Evolutionary conservation across 1,139 yeast species (phyloP), one percentile per base, ranked within the genome.

Genomic region (Zygosaccharomyces pseudobailii): DNA sequence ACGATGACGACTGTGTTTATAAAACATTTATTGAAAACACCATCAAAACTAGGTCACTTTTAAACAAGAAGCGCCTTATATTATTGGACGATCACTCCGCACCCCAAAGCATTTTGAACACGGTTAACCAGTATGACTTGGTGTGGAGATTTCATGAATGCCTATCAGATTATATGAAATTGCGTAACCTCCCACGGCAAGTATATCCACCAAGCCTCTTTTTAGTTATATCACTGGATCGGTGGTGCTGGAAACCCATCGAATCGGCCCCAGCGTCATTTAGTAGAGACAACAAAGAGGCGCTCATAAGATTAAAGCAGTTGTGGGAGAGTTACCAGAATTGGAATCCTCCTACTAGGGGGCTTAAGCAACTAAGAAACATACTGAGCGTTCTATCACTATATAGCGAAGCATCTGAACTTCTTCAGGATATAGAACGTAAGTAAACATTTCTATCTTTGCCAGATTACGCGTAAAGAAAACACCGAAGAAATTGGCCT

Each of bases 101-200:
- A 9, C 62, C 64, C 9, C 52, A 51, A 23, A 62, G 64, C 42
- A 63, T 62, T 8, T 47, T 60, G 19, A 58, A 58, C 25, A 55
- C 60, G 2, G 61, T 56, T 5, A 62, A 61, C 42, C 69, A 66
- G 45, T 65, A 63, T 44, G 66, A 65, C 43, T 49, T 66, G 32
- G 69, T 66, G 3, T 66, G 70, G 70, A 64, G 61, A 40, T 55
- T 66, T 9, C 68, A 65, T 43, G 68, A 64, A 47, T 56, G 57
- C 20, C 46, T 63, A 13, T 55, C 65, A 2, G 54, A 55, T 10
- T 61, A 62, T 36, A 51, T 59, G 22, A 52, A 47, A 19, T 36
- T 64, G 13, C 55, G 55, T 36, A 64, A 62, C 43, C 42, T 66
- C 22, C 68, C 69, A 2, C 42, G 37, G 6, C 60, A 55, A 24